Conservation (phyloP, 106 monocot species). For the Dioscorea dumetorum region DNA sequence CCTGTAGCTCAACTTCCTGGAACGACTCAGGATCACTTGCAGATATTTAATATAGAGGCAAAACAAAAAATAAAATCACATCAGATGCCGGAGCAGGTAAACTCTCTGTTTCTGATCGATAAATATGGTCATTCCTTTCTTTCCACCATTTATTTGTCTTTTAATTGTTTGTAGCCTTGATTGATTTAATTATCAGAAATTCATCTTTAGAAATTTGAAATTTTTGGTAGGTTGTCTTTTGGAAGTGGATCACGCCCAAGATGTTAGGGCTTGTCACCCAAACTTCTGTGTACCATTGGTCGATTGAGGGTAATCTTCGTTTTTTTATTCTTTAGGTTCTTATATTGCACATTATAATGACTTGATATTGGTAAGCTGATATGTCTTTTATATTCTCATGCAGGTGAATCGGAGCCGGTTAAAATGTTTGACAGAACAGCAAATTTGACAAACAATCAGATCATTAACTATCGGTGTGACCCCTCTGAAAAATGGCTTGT, state of each 20-base stretch:
- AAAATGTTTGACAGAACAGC: slow-evolving; percentile 96
- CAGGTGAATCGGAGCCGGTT: slow-evolving; percentile 82
- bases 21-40: slow-evolving; percentile 89
- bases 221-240: slow-evolving; percentile 77
- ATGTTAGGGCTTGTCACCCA: slow-evolving; percentile 96
- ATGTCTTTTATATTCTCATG: neutral
- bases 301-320: slow-evolving; percentile 61
- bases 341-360: neutral
- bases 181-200: neutral
- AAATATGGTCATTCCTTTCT: too few relatives aligned
- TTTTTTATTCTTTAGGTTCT: neutral
- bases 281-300: slow-evolving; percentile 93
- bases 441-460: slow-evolving; percentile 90
- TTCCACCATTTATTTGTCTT: too few relatives aligned
- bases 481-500: slow-evolving; percentile 97
- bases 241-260: slow-evolving; percentile 96
- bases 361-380: neutral
- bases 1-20: slow-evolving; percentile 86
- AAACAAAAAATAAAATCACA: slow-evolving; percentile 92
- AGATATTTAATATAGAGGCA: slow-evolving; percentile 91
- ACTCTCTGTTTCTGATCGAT: too few relatives aligned
- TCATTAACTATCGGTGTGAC: slow-evolving; percentile 95
- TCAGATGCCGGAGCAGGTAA: slow-evolving; percentile 98
- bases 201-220: neutral
- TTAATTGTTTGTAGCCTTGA: neutral